Evolutionary conservation across 106 monocot species (phyloP).

Genomic region (Ottelia alismoides): DNA sequence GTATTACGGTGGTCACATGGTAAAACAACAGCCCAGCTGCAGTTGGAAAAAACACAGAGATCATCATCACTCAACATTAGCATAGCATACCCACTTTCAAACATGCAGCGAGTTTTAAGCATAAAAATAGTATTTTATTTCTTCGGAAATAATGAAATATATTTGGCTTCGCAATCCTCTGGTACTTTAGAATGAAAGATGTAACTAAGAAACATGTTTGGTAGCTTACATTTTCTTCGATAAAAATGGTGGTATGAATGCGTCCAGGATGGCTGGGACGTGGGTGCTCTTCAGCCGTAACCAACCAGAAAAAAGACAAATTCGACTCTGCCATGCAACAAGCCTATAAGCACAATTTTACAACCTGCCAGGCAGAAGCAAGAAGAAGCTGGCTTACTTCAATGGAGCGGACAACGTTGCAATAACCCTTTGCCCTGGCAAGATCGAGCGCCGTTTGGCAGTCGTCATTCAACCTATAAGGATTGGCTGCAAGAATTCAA

Average conservation of each 20-base stretch:
- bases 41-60: slow-evolving; percentile 6
- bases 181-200: no score
- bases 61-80: no score
- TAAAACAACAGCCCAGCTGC: slow-evolving; percentile 72
- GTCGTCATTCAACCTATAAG: slow-evolving; percentile 72
- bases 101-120: no score
- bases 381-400: no score
- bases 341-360: background rate
- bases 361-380: no score
- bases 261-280: slow-evolving; percentile 74
- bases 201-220: no score
- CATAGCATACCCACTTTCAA: no score
- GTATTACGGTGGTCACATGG: slow-evolving; percentile 54
- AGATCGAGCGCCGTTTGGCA: slow-evolving; percentile 79
- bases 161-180: no score
- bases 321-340: slow-evolving; percentile 39
- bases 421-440: slow-evolving; percentile 73
- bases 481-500: slow-evolving; percentile 46
- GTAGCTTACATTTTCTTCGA: slow-evolving; percentile 75
- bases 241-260: slow-evolving; percentile 46
- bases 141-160: no score
- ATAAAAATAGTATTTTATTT: no score
- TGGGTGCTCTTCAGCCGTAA: slow-evolving; percentile 49
- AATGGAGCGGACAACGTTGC: slow-evolving; percentile 76
- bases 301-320: slow-evolving; percentile 82